A percentile compares a stretch with the other conserved stretches of the same genome.
These are phyloP conservation scores for Mycena latifolia DNA, from an alignment of 768 basidiomycete genomes.

Conservation along the genomic window DNA sequence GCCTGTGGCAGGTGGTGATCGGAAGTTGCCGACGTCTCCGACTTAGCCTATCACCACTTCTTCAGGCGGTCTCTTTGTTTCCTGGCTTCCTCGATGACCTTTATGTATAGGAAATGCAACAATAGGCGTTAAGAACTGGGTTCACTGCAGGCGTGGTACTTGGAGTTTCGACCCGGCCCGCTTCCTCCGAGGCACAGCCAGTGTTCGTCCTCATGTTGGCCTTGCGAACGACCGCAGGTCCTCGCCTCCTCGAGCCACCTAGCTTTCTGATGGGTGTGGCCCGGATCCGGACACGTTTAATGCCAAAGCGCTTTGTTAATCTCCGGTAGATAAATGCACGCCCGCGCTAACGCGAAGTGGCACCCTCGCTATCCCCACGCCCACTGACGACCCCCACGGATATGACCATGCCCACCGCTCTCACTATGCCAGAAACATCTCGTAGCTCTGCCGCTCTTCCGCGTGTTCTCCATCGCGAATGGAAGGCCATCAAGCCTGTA, in stretches of 20 bases:
- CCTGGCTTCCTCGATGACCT: too few relatives aligned
- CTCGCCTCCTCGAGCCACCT: not conserved
- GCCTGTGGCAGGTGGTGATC: too few relatives aligned
- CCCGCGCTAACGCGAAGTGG: slow-evolving; percentile 2
- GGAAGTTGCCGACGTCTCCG: too few relatives aligned
- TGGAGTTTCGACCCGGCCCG: too few relatives aligned
- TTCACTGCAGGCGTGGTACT: too few relatives aligned
- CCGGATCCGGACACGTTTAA: slow-evolving; percentile 8
- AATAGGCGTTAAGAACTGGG: too few relatives aligned
- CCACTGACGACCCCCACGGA: not conserved
- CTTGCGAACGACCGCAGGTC: not conserved
- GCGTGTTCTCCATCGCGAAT: slow-evolving; percentile 23
- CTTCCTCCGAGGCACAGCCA: too few relatives aligned
- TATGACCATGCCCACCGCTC: not conserved
- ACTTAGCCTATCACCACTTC: too few relatives aligned
- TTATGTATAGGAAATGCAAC: too few relatives aligned
- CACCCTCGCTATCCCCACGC: not conserved
- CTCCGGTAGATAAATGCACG: slow-evolving; percentile 20
- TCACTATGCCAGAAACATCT: not conserved
- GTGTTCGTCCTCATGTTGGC: not conserved
- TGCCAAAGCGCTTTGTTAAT: slow-evolving; percentile 17
- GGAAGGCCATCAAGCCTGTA: slow-evolving; percentile 22
- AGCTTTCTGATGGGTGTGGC: not conserved
- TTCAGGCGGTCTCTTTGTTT: too few relatives aligned
- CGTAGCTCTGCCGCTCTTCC: not conserved